Conservation (phyloP, 495 filamentous ascomycete genomes). For the Mycothermus thermophilus region DNA sequence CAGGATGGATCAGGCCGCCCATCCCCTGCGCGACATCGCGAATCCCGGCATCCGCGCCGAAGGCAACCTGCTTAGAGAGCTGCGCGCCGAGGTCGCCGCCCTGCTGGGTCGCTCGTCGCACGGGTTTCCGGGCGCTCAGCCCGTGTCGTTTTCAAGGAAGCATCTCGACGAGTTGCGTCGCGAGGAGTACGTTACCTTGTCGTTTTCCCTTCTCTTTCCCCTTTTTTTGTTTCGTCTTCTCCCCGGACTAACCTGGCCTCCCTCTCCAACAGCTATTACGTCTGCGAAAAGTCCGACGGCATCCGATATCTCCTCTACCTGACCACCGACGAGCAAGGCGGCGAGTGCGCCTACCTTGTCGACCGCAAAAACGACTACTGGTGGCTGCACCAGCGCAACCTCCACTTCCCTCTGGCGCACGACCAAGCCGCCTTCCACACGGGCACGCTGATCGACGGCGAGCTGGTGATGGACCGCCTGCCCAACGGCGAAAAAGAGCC, state of each 20-base stretch:
- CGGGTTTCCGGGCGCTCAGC: constrained; percentile 84
- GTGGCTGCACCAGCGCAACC: constrained; percentile 44
- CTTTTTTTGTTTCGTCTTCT: background rate
- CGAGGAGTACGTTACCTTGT: constrained; percentile 55
- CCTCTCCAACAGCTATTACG: constrained; percentile 64
- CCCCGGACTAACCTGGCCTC: background rate
- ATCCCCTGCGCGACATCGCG: constrained; percentile 30
- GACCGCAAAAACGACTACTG: constrained; percentile 97
- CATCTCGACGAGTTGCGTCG: constrained; percentile 66
- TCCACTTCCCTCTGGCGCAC: constrained; percentile 68
- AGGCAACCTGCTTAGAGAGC: constrained; percentile 37
- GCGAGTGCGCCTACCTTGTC: constrained; percentile 59
- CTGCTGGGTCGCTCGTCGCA: constrained; percentile 54
- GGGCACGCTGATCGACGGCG: constrained; percentile 79
- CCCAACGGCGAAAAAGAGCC: constrained; percentile 49
- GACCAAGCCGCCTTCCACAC: constrained; percentile 54
- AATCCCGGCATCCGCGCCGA: constrained; percentile 55
- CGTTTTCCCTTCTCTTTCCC: background rate
- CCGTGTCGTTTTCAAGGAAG: constrained; percentile 69
- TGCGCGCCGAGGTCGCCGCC: constrained; percentile 60
- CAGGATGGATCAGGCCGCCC: constrained; percentile 14
- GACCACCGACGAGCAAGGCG: constrained; percentile 43
- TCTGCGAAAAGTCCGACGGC: constrained; percentile 97
- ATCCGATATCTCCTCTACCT: constrained; percentile 90
- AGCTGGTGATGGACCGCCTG: constrained; percentile 69